Percentiles rank a stretch among this genome's conserved stretches.
Evolutionary conservation across 164 flowering plant genomes (phyloP).

Genomic region (Vitis amurensis): DNA sequence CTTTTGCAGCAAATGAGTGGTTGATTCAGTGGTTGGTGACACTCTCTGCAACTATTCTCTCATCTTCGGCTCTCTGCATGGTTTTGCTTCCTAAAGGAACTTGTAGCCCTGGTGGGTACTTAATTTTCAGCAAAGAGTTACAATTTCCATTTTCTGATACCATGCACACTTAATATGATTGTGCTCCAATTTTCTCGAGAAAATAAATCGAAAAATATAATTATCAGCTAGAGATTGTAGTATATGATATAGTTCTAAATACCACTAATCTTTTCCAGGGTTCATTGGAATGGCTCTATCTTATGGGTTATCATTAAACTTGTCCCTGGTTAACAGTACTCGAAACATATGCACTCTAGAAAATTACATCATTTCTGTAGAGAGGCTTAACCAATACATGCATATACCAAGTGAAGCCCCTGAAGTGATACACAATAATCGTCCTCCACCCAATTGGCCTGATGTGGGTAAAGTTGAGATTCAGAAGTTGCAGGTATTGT

Average conservation of each 20-base stretch:
- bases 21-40: conserved; percentile 39
- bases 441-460: conserved; percentile 47
- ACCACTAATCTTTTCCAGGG: conserved; percentile 27
- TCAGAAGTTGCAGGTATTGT: conserved; percentile 35
- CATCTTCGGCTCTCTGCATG: conserved; percentile 41
- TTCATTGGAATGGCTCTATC: conserved; percentile 56
- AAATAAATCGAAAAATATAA: not conserved
- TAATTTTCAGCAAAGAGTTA: not conserved
- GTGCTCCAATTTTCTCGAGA: not conserved
- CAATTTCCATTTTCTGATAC: not conserved
- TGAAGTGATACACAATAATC: conserved; percentile 35
- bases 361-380: conserved; percentile 51
- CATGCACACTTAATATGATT: not conserved
- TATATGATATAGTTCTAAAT: not conserved
- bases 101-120: conserved; percentile 36
- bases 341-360: conserved; percentile 41
- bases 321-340: conserved; percentile 27
- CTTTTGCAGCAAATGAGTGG: conserved; percentile 49
- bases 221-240: not conserved
- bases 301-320: conserved; percentile 47
- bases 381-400: conserved; percentile 56
- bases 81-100: conserved; percentile 45
- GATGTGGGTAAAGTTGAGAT: conserved; percentile 49
- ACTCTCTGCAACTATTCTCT: conserved; percentile 32
- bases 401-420: conserved; percentile 61